Base-by-base conservation (phyloP, 768 basidiomycete species). In the Hericium coralloides region DNA sequence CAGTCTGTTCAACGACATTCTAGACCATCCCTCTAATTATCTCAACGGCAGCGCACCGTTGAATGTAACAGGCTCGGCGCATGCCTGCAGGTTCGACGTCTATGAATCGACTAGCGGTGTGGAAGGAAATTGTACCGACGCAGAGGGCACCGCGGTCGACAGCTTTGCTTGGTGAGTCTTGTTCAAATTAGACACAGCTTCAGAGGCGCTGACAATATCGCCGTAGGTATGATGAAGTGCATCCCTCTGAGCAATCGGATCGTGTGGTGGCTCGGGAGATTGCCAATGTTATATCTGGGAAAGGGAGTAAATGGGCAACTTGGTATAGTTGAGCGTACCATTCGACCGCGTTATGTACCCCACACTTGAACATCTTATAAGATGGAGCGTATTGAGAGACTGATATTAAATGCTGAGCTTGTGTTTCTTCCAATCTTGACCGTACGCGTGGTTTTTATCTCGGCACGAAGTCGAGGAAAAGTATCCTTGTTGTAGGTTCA, bases 181-280 rank as follows among this genome's bases (percentile, higher is more conserved):
- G 31, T 0, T 31, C 31, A 6, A 8, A 31, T 31, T 31, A 1
- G 8, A 31, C 31, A 31, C 8, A 8, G 31, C 31, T 1, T 31
- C 7, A 31, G 31, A 31, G 31, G 4, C 26, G 14, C 38, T 25
- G 12, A 53, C 20, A 15, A 2, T 25, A 14, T 14, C 37, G 25
- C 14, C 48, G 14, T 22, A 68, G 64, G 79, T 79, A 67, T 58
- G 81, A 85, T 59, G 83, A 83, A 59, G 68, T 85, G 15, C 83
- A 84, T 61, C 79, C 80, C 5, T 81, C 80, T 4, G 79, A 83
- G 61, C 83, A 85, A 61, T 73, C 78, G 1, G 77, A 80, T 56
- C 69, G 83, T 10, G 72, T 79, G 38, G 72, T 84, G 2, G 82
- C 80, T 0, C 69, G 73, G 50, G 76, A 83, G 60, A 77, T 84